phyloP scores from a whole-genome alignment of 176 grass and related monocot species.

The Rhynchospora pubera region DNA sequence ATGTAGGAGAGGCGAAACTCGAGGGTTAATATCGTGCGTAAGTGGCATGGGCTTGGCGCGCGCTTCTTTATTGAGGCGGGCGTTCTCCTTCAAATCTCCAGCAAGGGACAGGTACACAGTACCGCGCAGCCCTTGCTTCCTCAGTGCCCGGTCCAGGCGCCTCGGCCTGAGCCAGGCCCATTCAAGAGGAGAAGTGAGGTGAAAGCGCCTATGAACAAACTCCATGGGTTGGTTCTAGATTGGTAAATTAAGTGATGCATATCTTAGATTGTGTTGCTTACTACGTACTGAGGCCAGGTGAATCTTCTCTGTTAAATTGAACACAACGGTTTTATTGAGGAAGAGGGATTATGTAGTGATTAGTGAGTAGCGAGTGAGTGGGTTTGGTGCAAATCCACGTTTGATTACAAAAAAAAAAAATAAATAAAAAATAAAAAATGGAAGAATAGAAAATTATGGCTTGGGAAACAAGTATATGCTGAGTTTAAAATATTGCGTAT shows the following conservation, averaged over 20 bases:
- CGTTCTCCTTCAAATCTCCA: slow-evolving; percentile 38
- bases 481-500: background rate
- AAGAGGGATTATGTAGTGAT: background rate
- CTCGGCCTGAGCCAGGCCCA: slow-evolving; percentile 55
- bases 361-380: background rate
- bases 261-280: background rate
- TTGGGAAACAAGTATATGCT: background rate
- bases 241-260: slow-evolving; percentile 2
- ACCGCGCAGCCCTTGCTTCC: slow-evolving; percentile 52
- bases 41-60: slow-evolving; percentile 40
- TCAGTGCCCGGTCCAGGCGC: slow-evolving; percentile 31
- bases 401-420: no score
- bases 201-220: background rate
- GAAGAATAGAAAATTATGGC: background rate
- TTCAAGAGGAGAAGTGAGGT: slow-evolving; percentile 22
- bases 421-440: no score
- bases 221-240: background rate
- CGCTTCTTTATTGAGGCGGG: slow-evolving; percentile 41
- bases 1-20: slow-evolving; percentile 33
- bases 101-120: slow-evolving; percentile 30
- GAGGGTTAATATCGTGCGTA: slow-evolving; percentile 39
- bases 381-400: background rate
- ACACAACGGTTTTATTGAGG: background rate
- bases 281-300: no score
- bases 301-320: no score